Evolutionary conservation across 495 filamentous ascomycete species (phyloP), one percentile per base, ranked within the genome.

Genomic region (Xylaria telfairii): DNA sequence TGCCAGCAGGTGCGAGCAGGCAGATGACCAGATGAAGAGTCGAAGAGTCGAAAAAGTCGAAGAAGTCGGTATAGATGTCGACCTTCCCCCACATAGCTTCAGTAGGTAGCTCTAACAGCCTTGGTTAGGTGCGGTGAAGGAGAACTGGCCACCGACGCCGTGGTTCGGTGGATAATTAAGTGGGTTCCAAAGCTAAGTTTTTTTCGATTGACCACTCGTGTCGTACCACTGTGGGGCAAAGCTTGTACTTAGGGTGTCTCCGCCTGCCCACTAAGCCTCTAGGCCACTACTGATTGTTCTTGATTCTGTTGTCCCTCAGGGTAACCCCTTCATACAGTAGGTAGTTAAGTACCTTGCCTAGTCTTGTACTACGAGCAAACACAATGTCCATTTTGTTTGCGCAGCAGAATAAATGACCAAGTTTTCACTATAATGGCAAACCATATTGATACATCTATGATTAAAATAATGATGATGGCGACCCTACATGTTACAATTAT

Each of bases 111-210:
- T n/a, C n/a, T n/a, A n/a, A n/a, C n/a, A n/a, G n/a, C n/a, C n/a
- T n/a, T 13, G 51, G 4, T 3, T 37, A 8, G 3, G 4, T 67
- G 49, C 65, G 65, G 65, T 67, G 65, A 67, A 67, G 21, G 37
- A 42, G n/a, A 67, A 42, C 47, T 56, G 34, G 65, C 46, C 65
- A 67, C 65, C 65, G 62, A 65, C 44, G 37, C 39, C 21, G 44
- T 34, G 62, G 26, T 32, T 53, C 42, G 47, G 62, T 26, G 34
- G 59, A 63, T 63, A 37, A 1, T 37, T 37, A 49, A 62, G 62
- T 49, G 42, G 42, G 21, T 15, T 66, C 30, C 8, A 15, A 19
- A 30, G 51, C 21, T 53, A 53, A 3, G 1, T 49, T 21, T 49
- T 49, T 47, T n/a, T 28, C n/a, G 9, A 62, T 62, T 62, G 59